Evolutionary conservation across 371 early-diverging fungal genomes (phyloP).

Genomic region (Apophysomyces trapeziformis): DNA sequence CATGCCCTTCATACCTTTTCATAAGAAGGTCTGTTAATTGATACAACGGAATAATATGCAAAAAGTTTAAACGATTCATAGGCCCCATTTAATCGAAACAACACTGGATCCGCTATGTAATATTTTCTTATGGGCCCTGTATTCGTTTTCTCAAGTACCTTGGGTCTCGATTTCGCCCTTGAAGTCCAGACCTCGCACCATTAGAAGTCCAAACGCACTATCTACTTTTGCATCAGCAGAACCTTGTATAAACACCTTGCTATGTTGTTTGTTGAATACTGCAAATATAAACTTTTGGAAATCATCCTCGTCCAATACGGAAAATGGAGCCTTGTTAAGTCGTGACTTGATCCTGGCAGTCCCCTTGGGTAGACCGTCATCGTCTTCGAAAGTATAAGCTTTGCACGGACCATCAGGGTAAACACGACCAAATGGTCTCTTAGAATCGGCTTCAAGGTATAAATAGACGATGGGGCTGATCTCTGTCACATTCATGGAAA

Average conservation of each 20-base stretch:
- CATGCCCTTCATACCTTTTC: constrained; percentile 47
- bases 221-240: constrained; percentile 41
- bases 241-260: constrained; percentile 42
- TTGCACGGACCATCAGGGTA: constrained; percentile 34
- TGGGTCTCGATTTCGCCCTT: constrained; percentile 47
- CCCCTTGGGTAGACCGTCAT: constrained; percentile 10
- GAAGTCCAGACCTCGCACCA: constrained; percentile 43
- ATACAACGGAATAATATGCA: not conserved
- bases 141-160: constrained; percentile 24
- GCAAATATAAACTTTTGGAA: constrained; percentile 39
- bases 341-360: constrained; percentile 31
- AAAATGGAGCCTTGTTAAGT: constrained; percentile 41
- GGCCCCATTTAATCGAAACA: constrained; percentile 10
- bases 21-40: constrained; percentile 2
- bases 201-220: constrained; percentile 44
- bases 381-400: constrained; percentile 29
- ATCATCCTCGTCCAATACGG: constrained; percentile 43
- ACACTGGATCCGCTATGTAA: not conserved
- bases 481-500: constrained; percentile 42
- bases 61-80: not conserved
- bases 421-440: constrained; percentile 41
- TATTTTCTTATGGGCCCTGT: not conserved
- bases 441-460: constrained; percentile 33
- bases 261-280: constrained; percentile 19
- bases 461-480: constrained; percentile 44